Conservation (phyloP, 805 yeast genomes). For the Wickerhamiella occidentalis region DNA sequence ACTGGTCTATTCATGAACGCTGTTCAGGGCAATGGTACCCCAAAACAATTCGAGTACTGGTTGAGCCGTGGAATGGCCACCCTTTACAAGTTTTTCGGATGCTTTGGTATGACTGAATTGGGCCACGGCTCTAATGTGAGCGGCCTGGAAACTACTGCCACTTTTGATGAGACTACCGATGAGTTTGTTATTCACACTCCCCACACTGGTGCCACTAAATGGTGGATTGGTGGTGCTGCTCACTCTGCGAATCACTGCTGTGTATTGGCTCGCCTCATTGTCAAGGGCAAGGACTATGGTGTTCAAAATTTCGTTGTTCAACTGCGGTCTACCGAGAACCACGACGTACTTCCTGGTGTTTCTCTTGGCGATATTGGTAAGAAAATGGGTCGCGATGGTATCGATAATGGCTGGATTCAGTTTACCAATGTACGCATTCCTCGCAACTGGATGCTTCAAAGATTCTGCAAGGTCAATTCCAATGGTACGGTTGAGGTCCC, state of each 20-base stretch:
- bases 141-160: constrained; percentile 72
- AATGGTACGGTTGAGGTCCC: constrained; percentile 58
- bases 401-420: constrained; percentile 90
- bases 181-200: constrained; percentile 66
- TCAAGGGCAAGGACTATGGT: constrained; percentile 68
- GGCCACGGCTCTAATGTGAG: constrained; percentile 87
- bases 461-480: constrained; percentile 51
- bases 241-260: constrained; percentile 73
- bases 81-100: constrained; percentile 41
- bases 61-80: constrained; percentile 31
- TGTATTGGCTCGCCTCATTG: constrained; percentile 64
- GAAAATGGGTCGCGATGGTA: constrained; percentile 85
- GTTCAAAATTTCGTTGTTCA: constrained; percentile 82
- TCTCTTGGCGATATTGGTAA: constrained; percentile 77
- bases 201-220: constrained; percentile 74
- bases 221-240: constrained; percentile 97
- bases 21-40: constrained; percentile 66
- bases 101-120: constrained; percentile 79
- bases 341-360: constrained; percentile 59
- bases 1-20: constrained; percentile 62
- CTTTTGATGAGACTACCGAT: constrained; percentile 46
- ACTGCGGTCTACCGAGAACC: constrained; percentile 50
- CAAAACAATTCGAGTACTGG: constrained; percentile 68
- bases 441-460: constrained; percentile 60
- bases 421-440: constrained; percentile 69